phyloP scores from a whole-genome alignment of 2,329 filamentous ascomycete species.

The Westerdykella ornata region DNA sequence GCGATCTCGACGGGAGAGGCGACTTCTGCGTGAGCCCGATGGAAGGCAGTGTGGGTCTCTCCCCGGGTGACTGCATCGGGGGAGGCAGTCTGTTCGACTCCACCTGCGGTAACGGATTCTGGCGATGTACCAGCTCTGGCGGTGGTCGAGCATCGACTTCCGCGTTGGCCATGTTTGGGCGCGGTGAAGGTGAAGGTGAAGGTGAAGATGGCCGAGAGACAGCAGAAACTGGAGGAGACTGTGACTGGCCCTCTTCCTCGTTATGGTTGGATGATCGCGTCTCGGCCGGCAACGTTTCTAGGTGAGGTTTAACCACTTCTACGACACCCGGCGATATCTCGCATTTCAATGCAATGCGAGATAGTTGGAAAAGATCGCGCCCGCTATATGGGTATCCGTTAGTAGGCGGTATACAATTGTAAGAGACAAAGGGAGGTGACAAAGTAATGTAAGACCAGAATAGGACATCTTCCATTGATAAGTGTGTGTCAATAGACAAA shows the following conservation, averaged over 20 bases:
- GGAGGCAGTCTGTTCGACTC: slow-evolving; percentile 17
- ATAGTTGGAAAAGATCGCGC: slow-evolving; percentile 37
- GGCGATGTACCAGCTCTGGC: not conserved
- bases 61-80: slow-evolving; percentile 15
- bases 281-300: not conserved
- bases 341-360: slow-evolving; percentile 36
- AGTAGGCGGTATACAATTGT: not conserved
- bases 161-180: not conserved
- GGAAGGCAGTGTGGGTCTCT: slow-evolving; percentile 8
- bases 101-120: slow-evolving; percentile 13
- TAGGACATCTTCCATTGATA: no score
- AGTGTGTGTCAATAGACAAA: not conserved
- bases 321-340: slow-evolving; percentile 8
- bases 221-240: slow-evolving; percentile 1
- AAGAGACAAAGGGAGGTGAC: not conserved
- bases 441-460: not conserved
- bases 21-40: slow-evolving; percentile 10
- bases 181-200: slow-evolving; percentile 4
- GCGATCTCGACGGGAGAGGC: slow-evolving; percentile 12
- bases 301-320: slow-evolving; percentile 6
- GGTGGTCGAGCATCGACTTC: slow-evolving; percentile 2
- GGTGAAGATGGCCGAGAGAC: slow-evolving; percentile 7
- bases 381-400: slow-evolving; percentile 15
- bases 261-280: slow-evolving; percentile 1
- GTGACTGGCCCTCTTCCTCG: no score